Conservation (phyloP, 2,329 filamentous ascomycete species). For the Xylaria sp. region DNA sequence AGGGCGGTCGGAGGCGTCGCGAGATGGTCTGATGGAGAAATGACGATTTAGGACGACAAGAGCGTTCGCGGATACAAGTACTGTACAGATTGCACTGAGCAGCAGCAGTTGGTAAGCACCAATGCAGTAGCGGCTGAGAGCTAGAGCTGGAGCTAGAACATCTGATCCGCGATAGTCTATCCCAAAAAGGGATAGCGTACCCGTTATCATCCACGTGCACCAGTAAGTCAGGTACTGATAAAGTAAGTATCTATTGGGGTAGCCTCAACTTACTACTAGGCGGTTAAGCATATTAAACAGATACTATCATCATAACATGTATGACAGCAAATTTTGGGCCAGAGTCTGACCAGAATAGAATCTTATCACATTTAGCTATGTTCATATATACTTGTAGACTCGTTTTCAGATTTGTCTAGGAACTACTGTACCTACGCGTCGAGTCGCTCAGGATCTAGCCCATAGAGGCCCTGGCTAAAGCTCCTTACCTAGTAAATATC, state of each 20-base stretch:
- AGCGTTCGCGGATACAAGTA: background rate
- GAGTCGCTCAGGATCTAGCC: too few relatives aligned
- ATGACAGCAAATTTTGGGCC: too few relatives aligned
- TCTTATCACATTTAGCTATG: too few relatives aligned
- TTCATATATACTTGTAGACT: too few relatives aligned
- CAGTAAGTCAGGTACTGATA: background rate
- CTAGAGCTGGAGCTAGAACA: background rate
- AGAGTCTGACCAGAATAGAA: too few relatives aligned
- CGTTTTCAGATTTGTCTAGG: too few relatives aligned
- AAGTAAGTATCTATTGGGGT: background rate
- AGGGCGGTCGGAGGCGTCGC: constrained; percentile 3
- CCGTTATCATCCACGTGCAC: background rate
- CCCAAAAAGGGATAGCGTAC: background rate
- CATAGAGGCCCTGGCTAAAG: too few relatives aligned
- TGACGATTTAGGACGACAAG: constrained; percentile 13
- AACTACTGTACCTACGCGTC: too few relatives aligned
- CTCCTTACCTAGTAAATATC: too few relatives aligned
- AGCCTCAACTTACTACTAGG: too few relatives aligned
- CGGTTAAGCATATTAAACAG: too few relatives aligned
- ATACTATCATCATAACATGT: too few relatives aligned
- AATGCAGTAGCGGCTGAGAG: background rate
- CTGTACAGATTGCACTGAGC: background rate
- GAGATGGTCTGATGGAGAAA: constrained; percentile 19
- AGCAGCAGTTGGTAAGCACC: background rate
- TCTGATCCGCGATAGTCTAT: background rate